Evolutionary conservation across 2,329 filamentous ascomycete genomes (phyloP), one percentile per base, ranked within the genome.

Genomic region (Aphanocladium album): DNA sequence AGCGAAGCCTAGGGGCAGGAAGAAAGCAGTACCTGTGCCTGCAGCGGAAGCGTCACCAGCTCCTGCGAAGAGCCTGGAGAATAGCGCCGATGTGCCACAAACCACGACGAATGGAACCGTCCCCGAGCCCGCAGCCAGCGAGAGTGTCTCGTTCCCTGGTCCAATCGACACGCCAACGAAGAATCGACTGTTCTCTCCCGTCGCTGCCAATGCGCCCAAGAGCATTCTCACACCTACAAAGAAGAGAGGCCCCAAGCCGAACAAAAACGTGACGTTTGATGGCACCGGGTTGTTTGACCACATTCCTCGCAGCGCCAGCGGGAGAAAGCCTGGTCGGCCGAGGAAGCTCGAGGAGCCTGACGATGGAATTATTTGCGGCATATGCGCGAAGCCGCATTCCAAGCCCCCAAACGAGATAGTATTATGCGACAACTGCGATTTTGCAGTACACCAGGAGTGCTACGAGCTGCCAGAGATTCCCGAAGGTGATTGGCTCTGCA

Each of bases 361-460:
- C 3, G 80, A 84, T 49, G 83, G 84, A 19, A 82, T 84, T 60
- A 76, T 83, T 0, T 88, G 85, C 66, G 75, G 73, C 19, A 77
- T 88, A 39, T 88, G 85, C 69, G 76, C 74, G 41, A 81, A 81
- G 60, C 80, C 82, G 0, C 79, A 87, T 62, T 87, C 84, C 0
- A 75, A 79, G 39, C 72, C 77, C 2, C 82, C 82, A 1, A 88
- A 88, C 67, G 78, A 85, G 67, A 88, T 88, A 37, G 74, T 88
- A 9, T 79, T 88, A 39, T 88, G 85, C 71, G 85, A 88, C 64
- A 80, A 79, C 57, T 88, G 86, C 73, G 83, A 88, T 68, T 78
- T 80, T 70, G 82, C 82, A 1, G 82, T 83, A 46, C 85, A 88
- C 65, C 84, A 87, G 67, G 76, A 80, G 65, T 88, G 85, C 69